Evolutionary conservation across 2,329 filamentous ascomycete genomes (phyloP).

Genomic region (Phyllosticta citrichinensis): DNA sequence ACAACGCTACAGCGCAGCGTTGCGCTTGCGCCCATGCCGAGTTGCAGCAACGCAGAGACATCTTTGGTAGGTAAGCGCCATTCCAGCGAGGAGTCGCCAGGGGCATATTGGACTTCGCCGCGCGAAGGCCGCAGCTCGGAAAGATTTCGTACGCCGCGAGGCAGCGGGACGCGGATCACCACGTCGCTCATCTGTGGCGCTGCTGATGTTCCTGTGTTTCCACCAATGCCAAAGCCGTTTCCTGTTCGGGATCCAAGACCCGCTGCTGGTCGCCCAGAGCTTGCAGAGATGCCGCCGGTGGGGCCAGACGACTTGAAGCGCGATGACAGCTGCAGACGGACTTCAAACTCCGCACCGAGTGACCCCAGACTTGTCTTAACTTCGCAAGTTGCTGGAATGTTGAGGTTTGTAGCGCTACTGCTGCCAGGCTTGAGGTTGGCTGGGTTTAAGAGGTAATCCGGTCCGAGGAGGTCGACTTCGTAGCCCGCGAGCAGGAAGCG

Average conservation of each 20-base stretch:
- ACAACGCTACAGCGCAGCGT: slow-evolving; percentile 72
- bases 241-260: slow-evolving; percentile 21
- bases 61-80: slow-evolving; percentile 79
- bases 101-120: slow-evolving; percentile 73
- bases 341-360: slow-evolving; percentile 76
- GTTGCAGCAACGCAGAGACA: slow-evolving; percentile 39
- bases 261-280: slow-evolving; percentile 13
- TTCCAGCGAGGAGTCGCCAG: slow-evolving; percentile 61
- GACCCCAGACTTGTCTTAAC: slow-evolving; percentile 70
- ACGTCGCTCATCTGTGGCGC: slow-evolving; percentile 58
- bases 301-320: slow-evolving; percentile 27
- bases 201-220: slow-evolving; percentile 20
- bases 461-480: slow-evolving; percentile 80
- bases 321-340: slow-evolving; percentile 59
- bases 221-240: slow-evolving; percentile 18
- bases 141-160: slow-evolving; percentile 68
- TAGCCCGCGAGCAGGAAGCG: slow-evolving; percentile 90
- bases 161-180: slow-evolving; percentile 67
- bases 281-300: slow-evolving; percentile 8
- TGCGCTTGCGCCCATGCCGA: slow-evolving; percentile 54
- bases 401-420: slow-evolving; percentile 49
- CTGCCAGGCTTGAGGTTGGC: slow-evolving; percentile 14
- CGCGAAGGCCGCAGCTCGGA: slow-evolving; percentile 70
- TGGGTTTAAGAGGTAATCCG: slow-evolving; percentile 37
- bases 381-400: slow-evolving; percentile 72